Evolutionary conservation across 805 yeast genomes (phyloP), one percentile per base, ranked within the genome.

Genomic region (Candida andamanensis): DNA sequence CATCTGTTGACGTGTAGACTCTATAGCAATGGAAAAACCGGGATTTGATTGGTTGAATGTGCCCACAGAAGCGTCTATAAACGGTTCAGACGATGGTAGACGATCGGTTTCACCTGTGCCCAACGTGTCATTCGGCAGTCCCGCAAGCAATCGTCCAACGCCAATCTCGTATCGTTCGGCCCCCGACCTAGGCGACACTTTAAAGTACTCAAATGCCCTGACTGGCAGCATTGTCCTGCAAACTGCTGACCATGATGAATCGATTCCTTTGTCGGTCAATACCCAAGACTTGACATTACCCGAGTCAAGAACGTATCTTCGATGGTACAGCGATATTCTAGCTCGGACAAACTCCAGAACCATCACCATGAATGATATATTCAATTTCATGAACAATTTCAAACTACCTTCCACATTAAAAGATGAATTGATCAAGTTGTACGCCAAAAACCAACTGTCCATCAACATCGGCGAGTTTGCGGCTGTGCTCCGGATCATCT

Each of bases 251-350:
- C 17, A 45, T 13, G 65, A 60, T 24, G 75, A 72, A 28, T 44
- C 60, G 8, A 69, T 78, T 2, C 85, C 89, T 0, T 55, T 83
- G 30, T 74, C 86, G 2, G 58, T 84, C n/a, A 66, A 79, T 1
- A 70, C 75, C 1, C 73, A 70, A 28, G 85, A 85, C 36, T 68
- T 90, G 28, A 73, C 95, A 0, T 69, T 70, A 13, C 83, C 81
- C 35, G 98, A 90, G 56, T 73, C 78, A 9, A 76, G 80, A 47
- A 83, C 96, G 1, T 90, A 90, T 56, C 74, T 90, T 45, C 67
- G 96, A 43, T 90, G 98, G 98, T 90, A 89, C 55, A 81, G 86
- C 44, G 89, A 85, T 49, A 76, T 90, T 19, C 71, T 83, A 22
- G 69, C 83, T 27, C 72, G 89, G 32, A 81, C 82, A 41, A 78